Percentiles rank a stretch among this genome's conserved stretches.
Evolutionary conservation across 2,329 filamentous ascomycete genomes (phyloP).

Genomic region (Mycosphaerelloides madeirae): DNA sequence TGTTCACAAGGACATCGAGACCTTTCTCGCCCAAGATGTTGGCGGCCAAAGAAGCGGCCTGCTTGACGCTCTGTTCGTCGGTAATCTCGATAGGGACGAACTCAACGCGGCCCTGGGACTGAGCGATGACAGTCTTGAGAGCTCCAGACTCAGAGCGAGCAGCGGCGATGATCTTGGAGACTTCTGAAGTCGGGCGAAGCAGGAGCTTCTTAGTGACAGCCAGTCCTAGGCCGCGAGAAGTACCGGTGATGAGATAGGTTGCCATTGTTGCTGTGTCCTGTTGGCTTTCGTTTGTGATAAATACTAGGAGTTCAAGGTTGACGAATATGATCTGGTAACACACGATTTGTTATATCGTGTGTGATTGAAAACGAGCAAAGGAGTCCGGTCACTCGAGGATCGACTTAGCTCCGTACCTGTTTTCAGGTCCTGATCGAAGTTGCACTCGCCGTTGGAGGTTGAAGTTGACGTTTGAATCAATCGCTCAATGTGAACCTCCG

Average conservation of each 20-base stretch:
- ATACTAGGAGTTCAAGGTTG: too few relatives aligned
- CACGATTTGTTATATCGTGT: too few relatives aligned
- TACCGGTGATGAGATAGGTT: slow-evolving; percentile 1
- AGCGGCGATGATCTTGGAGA: slow-evolving; percentile 28
- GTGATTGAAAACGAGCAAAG: too few relatives aligned
- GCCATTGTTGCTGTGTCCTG: too few relatives aligned
- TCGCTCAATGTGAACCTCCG: too few relatives aligned
- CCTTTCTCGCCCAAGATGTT: neutral
- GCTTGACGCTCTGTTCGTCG: neutral
- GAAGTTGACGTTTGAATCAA: too few relatives aligned
- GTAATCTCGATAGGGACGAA: neutral
- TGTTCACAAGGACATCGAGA: neutral
- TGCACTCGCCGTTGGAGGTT: too few relatives aligned
- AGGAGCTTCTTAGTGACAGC: slow-evolving; percentile 30
- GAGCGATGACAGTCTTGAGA: neutral
- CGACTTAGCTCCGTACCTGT: too few relatives aligned
- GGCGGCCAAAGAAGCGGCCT: neutral
- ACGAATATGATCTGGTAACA: too few relatives aligned
- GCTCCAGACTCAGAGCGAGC: slow-evolving; percentile 16
- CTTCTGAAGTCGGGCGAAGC: slow-evolving; percentile 26
- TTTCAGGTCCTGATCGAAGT: too few relatives aligned
- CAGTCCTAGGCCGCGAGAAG: slow-evolving; percentile 2
- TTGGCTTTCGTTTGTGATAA: too few relatives aligned
- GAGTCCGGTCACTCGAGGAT: too few relatives aligned
- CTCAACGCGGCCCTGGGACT: neutral